These are phyloP conservation scores for Solanum tacnaense DNA, from an alignment of 257 asterid genomes.

Conservation along the genomic window DNA sequence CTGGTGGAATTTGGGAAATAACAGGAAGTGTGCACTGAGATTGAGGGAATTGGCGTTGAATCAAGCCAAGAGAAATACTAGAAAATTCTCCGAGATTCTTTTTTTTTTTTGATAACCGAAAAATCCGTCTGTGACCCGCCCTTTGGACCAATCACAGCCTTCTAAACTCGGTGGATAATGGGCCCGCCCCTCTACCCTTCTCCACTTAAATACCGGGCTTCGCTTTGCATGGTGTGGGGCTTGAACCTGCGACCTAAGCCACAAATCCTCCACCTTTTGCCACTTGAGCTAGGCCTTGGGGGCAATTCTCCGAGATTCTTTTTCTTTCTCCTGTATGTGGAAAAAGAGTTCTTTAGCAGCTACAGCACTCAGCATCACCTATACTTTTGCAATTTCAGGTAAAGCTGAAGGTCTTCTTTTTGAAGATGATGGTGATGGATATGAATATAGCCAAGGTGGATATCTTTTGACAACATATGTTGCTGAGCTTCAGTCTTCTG, in stretches of 20 bases:
- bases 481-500: conserved; percentile 63
- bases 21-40: background rate
- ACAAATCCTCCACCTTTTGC: too few relatives aligned
- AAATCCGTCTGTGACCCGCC: too few relatives aligned
- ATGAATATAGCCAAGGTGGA: conserved; percentile 54
- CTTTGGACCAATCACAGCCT: too few relatives aligned
- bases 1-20: background rate
- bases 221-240: too few relatives aligned
- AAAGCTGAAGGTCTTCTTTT: conserved; percentile 79
- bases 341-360: background rate
- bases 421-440: conserved; percentile 94
- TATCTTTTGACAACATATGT: conserved; percentile 76
- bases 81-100: background rate
- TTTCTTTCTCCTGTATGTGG: background rate
- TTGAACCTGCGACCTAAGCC: too few relatives aligned
- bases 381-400: conserved; percentile 30
- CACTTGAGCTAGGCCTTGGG: too few relatives aligned
- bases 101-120: too few relatives aligned
- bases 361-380: background rate
- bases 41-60: background rate
- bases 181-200: too few relatives aligned
- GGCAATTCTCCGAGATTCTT: background rate
- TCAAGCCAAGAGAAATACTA: background rate
- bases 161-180: too few relatives aligned
- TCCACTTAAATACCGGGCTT: too few relatives aligned